Conservation (phyloP, 345 rosid genomes). For the Litchi chinensis region DNA sequence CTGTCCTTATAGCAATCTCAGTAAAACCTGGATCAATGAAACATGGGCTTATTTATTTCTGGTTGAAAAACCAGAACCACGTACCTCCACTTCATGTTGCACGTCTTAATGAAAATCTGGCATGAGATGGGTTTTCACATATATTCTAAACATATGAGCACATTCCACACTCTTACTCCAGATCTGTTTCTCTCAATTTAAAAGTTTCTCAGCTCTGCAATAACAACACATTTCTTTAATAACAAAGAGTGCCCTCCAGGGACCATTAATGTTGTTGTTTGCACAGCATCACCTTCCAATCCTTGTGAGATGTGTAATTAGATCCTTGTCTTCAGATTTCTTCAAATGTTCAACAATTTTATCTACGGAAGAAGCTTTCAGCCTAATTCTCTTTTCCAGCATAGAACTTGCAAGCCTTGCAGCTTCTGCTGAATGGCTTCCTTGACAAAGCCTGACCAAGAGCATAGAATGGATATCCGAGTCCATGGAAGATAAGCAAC, state of each 20-base stretch:
- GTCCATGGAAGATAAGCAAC: conserved; percentile 50
- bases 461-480: conserved; percentile 60
- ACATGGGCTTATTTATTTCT: neutral
- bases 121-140: neutral
- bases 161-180: neutral
- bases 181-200: neutral
- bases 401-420: conserved; percentile 54
- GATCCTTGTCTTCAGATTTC: conserved; percentile 49
- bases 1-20: neutral
- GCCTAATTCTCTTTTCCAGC: conserved; percentile 49
- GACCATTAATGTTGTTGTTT: neutral
- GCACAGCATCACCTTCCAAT: conserved; percentile 24
- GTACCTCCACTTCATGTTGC: neutral
- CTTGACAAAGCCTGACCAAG: conserved; percentile 53
- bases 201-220: neutral
- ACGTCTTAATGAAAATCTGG: neutral
- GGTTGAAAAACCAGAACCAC: neutral
- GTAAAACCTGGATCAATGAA: neutral
- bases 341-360: conserved; percentile 41
- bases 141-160: neutral
- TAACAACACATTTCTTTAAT: neutral
- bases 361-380: conserved; percentile 40
- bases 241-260: neutral
- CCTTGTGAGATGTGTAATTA: conserved; percentile 34
- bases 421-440: conserved; percentile 55